phyloP scores from a whole-genome alignment of 306 rosid species.

The Luffa acutangula region DNA sequence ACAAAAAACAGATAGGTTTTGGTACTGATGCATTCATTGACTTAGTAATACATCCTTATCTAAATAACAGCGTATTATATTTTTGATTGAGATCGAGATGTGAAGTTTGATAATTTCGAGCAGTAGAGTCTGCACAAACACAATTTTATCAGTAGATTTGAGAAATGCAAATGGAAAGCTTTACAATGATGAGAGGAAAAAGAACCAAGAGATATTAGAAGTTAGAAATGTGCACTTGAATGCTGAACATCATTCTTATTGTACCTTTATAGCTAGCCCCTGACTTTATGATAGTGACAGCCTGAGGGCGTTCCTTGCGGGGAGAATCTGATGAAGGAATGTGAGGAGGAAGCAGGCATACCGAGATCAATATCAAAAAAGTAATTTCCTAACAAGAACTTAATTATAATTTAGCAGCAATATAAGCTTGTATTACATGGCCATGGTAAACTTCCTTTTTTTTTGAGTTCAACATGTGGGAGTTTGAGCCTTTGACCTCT shows the following conservation, averaged over 20 bases:
- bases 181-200: neutral
- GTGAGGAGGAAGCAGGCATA: conserved; percentile 95
- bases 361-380: conserved; percentile 53
- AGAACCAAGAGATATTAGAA: neutral
- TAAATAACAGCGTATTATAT: no score
- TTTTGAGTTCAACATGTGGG: no score
- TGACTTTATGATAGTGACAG: conserved; percentile 27
- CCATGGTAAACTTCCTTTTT: neutral
- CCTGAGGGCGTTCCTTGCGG: conserved; percentile 68
- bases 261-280: neutral
- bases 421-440: neutral
- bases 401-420: neutral
- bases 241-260: neutral
- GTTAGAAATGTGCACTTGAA: neutral
- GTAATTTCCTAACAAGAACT: conserved; percentile 27
- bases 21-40: no score
- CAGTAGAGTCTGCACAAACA: neutral
- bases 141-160: neutral
- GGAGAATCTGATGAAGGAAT: conserved; percentile 80
- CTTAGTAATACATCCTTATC: no score
- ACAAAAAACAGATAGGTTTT: neutral
- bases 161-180: neutral
- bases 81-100: neutral
- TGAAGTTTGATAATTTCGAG: neutral
- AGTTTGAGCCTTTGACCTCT: no score